Base-by-base conservation (phyloP, 305 asterid species). In the Fraxinus sp. region DNA sequence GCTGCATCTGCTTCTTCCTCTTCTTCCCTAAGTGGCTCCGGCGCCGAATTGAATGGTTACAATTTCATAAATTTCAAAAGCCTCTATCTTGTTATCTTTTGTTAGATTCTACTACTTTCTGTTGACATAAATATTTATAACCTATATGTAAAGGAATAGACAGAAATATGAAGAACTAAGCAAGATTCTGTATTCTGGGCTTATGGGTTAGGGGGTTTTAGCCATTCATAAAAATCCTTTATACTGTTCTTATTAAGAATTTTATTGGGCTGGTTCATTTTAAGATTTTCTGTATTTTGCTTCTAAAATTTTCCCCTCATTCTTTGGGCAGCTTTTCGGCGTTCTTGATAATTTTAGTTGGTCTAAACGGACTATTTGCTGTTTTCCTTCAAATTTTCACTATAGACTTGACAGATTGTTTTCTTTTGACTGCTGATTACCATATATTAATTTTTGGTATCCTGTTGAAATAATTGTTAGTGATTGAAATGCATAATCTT, bases 1-100 rank as follows among this genome's bases (percentile, higher is more conserved):
- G 87, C 90, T 80, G 88, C 89, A 43, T 80, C 88, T 41, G 82
- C 87, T 82, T 86, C 91, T 75, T 82, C 89, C 22, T 83, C 90
- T 83, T 82, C 87, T 35, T 89, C 90, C 35, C 78, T 90, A 41
- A 85, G 84, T 30, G 90, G 91, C 77, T 46, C 87, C 41, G 83
- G 77, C 9, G 80, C 80, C 20, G 87, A 87, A 75, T 88, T 22
- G 81, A 41, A 86, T n/a, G 91, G 92, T 90, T 82, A 77, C 33
- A 10, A 0, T 81, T 78, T 36, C 28, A 37, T 30, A 16, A 14
- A 0, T 79, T 80, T 46, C 37, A 30, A n/a, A 16, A 24, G 32
- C 36, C 74, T 66, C 35, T 26, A 66, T 66, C 32, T 28, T 28
- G 7, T 43, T 14, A 16, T 66, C 35, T 41, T 66, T 77, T 35